Evolutionary conservation across 495 filamentous ascomycete species (phyloP).

Genomic region (Hypoxylon intermedium): DNA sequence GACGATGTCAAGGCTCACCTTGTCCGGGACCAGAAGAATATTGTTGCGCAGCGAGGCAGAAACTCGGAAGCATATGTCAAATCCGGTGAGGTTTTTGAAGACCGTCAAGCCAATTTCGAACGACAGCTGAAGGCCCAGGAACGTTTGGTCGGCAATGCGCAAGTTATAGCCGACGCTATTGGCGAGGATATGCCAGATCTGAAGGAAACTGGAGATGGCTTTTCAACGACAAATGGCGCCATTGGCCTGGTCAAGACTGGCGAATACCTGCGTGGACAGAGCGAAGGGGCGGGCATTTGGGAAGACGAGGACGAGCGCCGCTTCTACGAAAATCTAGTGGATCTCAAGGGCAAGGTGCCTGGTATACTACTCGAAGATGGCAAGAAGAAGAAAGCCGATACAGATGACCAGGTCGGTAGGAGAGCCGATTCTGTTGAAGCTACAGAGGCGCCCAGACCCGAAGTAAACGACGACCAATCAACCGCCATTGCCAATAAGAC

Average conservation of each 20-base stretch:
- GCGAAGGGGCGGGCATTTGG: constrained; percentile 96
- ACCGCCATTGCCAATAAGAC: constrained; percentile 97
- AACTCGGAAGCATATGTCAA: constrained; percentile 99
- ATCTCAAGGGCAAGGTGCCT: constrained; percentile 94
- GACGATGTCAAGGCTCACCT: constrained; percentile 93
- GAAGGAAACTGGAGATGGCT: constrained; percentile 76
- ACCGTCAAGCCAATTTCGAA: constrained; percentile 94
- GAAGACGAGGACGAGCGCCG: constrained; percentile 97
- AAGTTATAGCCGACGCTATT: constrained; percentile 85
- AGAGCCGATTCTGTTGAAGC: constrained; percentile 56
- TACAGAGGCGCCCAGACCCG: constrained; percentile 59
- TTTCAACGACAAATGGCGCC: constrained; percentile 67
- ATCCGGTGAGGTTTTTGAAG: constrained; percentile 98
- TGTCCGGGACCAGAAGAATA: constrained; percentile 84
- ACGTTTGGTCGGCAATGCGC: constrained; percentile 87
- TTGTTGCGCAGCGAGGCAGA: constrained; percentile 81
- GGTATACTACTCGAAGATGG: constrained; percentile 90
- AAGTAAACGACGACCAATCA: constrained; percentile 77
- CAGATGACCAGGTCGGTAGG: constrained; percentile 71
- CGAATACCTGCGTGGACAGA: constrained; percentile 88
- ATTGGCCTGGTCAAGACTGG: constrained; percentile 95
- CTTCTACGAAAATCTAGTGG: constrained; percentile 96
- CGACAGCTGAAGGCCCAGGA: constrained; percentile 91
- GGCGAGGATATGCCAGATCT: constrained; percentile 95
- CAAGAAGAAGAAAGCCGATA: constrained; percentile 88